Percentiles rank a stretch among this genome's conserved stretches.
Conservation (phyloP, 2,329 filamentous ascomycete genomes). For the Ambrosiella xylebori region DNA sequence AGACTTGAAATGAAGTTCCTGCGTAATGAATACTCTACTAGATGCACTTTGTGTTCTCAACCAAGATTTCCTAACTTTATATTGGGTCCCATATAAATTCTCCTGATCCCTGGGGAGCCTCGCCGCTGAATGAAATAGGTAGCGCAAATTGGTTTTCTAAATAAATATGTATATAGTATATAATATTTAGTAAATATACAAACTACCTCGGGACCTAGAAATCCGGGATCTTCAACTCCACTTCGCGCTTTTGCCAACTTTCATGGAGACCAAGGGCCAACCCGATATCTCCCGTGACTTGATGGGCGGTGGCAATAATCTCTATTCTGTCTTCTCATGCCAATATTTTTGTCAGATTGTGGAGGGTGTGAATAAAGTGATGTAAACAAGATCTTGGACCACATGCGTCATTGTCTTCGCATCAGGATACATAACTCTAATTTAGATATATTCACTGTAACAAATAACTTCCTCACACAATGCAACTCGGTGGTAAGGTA, state of each 20-base stretch:
- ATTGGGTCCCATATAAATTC: neutral
- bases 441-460: neutral
- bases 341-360: too few relatives aligned
- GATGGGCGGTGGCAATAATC: neutral
- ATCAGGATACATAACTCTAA: too few relatives aligned
- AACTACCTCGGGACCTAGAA: neutral
- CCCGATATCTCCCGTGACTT: neutral
- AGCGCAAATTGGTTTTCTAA: too few relatives aligned
- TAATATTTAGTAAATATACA: neutral
- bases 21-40: conserved; percentile 2
- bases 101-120: too few relatives aligned
- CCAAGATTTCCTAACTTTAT: neutral
- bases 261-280: neutral
- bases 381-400: neutral
- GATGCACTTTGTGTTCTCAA: neutral
- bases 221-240: neutral
- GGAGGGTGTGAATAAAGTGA: neutral
- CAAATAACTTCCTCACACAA: neutral
- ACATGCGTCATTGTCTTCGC: neutral
- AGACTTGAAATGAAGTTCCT: neutral
- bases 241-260: neutral
- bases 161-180: too few relatives aligned
- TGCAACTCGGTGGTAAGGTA: neutral
- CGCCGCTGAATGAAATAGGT: too few relatives aligned
- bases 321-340: neutral